Evolutionary conservation across 1,284 basidiomycete species (phyloP).

Genomic region (Rhodofomes roseus): DNA sequence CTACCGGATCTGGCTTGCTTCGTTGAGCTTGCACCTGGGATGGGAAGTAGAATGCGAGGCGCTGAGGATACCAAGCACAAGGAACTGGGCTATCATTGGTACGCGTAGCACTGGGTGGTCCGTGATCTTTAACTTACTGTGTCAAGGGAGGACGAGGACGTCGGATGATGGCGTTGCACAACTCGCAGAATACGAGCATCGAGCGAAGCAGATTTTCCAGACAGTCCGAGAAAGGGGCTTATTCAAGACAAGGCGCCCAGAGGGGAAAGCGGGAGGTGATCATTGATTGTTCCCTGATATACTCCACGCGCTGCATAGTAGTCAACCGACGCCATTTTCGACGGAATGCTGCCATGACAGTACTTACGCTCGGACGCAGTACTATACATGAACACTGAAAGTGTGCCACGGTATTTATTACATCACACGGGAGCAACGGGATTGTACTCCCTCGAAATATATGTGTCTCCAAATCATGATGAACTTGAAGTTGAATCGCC

Average conservation of each 20-base stretch:
- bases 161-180: constrained; percentile 17
- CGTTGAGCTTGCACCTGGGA: constrained; percentile 66
- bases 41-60: constrained; percentile 87
- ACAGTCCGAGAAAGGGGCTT: constrained; percentile 51
- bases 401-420: too few species aligned
- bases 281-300: background rate
- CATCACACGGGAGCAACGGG: too few species aligned
- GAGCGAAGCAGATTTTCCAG: constrained; percentile 40
- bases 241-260: constrained; percentile 68
- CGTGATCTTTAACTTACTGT: background rate
- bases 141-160: constrained; percentile 26
- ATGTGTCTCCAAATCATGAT: too few species aligned
- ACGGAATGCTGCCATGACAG: too few species aligned
- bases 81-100: constrained; percentile 92
- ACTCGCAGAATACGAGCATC: constrained; percentile 25
- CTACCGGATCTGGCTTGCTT: constrained; percentile 82
- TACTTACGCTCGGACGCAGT: too few species aligned
- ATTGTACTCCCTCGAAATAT: too few species aligned
- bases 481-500: too few species aligned
- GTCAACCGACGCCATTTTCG: too few species aligned
- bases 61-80: constrained; percentile 87
- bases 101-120: constrained; percentile 24
- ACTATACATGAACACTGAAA: too few species aligned
- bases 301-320: too few species aligned
- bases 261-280: constrained; percentile 53